Percentiles rank a stretch among this genome's conserved stretches.
These are phyloP conservation scores for Meyerozyma smithsonii DNA, from an alignment of 1,139 yeast species.

Conservation along the genomic window DNA sequence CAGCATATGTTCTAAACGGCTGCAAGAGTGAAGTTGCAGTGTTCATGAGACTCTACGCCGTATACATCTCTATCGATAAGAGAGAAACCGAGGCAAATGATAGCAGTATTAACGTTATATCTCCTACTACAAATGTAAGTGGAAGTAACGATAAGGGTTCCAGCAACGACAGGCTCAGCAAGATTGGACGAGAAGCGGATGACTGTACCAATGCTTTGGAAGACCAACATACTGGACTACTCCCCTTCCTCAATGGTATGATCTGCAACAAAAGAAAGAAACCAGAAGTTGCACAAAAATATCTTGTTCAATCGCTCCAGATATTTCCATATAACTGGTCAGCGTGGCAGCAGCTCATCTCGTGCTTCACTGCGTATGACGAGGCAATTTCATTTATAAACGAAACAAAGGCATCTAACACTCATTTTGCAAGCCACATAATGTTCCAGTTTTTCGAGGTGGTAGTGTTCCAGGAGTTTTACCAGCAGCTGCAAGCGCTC, in stretches of 20 bases:
- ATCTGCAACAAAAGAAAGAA: conserved; percentile 62
- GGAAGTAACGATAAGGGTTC: conserved; percentile 12
- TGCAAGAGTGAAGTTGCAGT: conserved; percentile 51
- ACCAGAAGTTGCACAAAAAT: conserved; percentile 51
- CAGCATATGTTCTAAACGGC: conserved; percentile 53
- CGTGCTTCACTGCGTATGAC: conserved; percentile 60
- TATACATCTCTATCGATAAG: conserved; percentile 70
- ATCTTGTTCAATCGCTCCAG: conserved; percentile 53
- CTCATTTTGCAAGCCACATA: conserved; percentile 24
- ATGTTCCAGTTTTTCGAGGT: conserved; percentile 71
- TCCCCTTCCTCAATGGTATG: conserved; percentile 67
- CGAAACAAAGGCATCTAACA: conserved; percentile 26
- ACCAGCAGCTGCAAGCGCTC: conserved; percentile 56
- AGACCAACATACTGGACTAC: conserved; percentile 48
- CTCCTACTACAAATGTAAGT: conserved; percentile 9
- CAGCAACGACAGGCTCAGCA: conserved; percentile 20
- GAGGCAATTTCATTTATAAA: conserved; percentile 51
- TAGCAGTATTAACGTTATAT: conserved; percentile 40
- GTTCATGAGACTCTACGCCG: conserved; percentile 66
- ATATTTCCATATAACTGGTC: conserved; percentile 88
- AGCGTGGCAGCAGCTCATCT: conserved; percentile 81
- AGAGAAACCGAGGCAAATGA: conserved; percentile 69
- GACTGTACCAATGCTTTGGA: conserved; percentile 19
- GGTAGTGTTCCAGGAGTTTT: conserved; percentile 73
- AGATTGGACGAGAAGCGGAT: conserved; percentile 42